Base-by-base conservation (phyloP, 257 asterid species). In the Ligustrum vulgare region DNA sequence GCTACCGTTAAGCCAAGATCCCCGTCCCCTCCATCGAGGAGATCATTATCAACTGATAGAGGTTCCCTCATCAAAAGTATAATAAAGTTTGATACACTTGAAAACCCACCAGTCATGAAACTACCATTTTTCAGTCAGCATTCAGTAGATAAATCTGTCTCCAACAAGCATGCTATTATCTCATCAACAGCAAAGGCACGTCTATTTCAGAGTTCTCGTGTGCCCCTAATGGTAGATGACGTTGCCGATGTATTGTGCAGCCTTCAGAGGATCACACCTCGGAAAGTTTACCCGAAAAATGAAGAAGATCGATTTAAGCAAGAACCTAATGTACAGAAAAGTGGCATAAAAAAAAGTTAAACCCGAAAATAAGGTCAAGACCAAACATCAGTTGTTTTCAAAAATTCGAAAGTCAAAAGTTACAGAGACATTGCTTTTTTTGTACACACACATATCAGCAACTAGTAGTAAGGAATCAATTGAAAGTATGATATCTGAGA, bases 41-140 rank as follows among this genome's bases (percentile, higher is more conserved):
- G 98, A 87, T 93, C 98, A 80, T 79, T 87, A 73, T 91, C 98
- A 78, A 88, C 97, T 16, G 98, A 89, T 70, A 88, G 97, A 85
- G 90, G 87, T 54, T 82, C 89, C 49, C 75, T 69, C 28, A 56
- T 81, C 25, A 88, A 76, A 82, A 83, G 86, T 39, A 85, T 88
- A 82, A 72, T 77, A 18, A 91, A 83, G 72, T 62, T 93, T 2
- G 93, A 90, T 71, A 76, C 81, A 31, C 82, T 75, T 68, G 98
- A 93, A 23, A 91, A 87, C 69, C 83, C 84, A n/a, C 87, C 92
- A 2, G 78, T 81, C 75, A 54, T 76, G 67, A 89, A 87, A 82
- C 72, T 77, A 69, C 96, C 93, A 34, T n/a, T 88, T 89, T 75
- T 94, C 97, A 75, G 81, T 92, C 23, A 87, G 89, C 70, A 86